Percentiles rank a stretch among this genome's conserved stretches.
Evolutionary conservation across 306 rosid genomes (phyloP).

Genomic region (Ormosia emarginata): DNA sequence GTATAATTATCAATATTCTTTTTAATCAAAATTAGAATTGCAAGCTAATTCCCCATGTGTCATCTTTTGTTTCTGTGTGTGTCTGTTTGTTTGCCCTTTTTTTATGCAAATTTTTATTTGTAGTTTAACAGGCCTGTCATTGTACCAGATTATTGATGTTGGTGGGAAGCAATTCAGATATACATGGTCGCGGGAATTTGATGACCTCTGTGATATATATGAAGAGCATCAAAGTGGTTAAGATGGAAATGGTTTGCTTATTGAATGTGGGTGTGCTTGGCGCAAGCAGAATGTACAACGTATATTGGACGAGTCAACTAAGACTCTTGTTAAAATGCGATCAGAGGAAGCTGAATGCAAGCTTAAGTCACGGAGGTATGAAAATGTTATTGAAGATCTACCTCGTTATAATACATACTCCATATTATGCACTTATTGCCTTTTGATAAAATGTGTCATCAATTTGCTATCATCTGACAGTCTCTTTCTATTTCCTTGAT

Average conservation of each 20-base stretch:
- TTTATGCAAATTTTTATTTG: neutral
- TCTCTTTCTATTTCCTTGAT: neutral
- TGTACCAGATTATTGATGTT: constrained; percentile 73
- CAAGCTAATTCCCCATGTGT: neutral
- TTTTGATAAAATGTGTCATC: constrained; percentile 9
- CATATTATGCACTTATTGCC: neutral
- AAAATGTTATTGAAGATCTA: neutral
- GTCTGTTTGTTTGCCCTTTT: neutral
- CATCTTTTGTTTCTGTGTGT: neutral
- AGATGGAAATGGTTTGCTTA: constrained; percentile 75
- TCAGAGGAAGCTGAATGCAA: constrained; percentile 87
- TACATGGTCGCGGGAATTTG: too few relatives aligned
- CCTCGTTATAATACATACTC: neutral
- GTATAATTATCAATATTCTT: neutral
- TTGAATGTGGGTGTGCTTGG: constrained; percentile 94
- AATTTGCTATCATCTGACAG: neutral
- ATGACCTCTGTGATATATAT: too few relatives aligned
- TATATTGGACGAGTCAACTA: constrained; percentile 81
- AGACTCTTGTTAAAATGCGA: constrained; percentile 73
- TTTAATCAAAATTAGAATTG: constrained; percentile 1
- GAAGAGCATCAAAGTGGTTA: constrained; percentile 79
- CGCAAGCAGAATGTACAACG: constrained; percentile 90
- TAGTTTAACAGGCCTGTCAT: constrained; percentile 12
- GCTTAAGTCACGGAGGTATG: constrained; percentile 76
- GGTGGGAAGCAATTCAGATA: too few relatives aligned